phyloP scores from a whole-genome alignment of 768 basidiomycete genomes.

The Rhodotorula sphaerocarpa region DNA sequence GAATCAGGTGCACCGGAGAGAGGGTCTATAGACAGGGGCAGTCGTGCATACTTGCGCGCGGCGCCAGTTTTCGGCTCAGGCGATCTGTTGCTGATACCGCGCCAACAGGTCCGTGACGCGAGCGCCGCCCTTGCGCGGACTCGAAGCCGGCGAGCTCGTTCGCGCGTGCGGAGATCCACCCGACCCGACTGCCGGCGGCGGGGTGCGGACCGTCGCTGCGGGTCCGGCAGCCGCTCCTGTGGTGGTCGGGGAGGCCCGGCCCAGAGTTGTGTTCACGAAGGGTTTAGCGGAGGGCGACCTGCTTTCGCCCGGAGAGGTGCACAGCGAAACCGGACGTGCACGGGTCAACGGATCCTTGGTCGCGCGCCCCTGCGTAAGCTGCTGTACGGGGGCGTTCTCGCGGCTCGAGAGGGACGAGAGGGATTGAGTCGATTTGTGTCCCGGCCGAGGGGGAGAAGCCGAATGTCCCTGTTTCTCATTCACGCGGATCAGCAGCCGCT shows the following conservation, averaged over 20 bases:
- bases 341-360: neutral
- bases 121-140: neutral
- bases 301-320: neutral
- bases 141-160: neutral
- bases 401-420: slow-evolving; percentile 5
- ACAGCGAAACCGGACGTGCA: neutral
- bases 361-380: neutral
- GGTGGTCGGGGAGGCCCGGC: neutral
- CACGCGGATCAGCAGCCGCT: no score
- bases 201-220: neutral
- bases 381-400: neutral
- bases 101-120: slow-evolving; percentile 11
- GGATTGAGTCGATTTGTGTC: slow-evolving; percentile 15
- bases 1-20: no score
- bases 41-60: no score
- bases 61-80: no score
- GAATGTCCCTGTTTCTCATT: no score
- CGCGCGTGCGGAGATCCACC: neutral
- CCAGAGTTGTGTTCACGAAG: slow-evolving; percentile 31
- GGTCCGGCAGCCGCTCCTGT: no score
- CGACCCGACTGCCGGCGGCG: neutral
- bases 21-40: no score
- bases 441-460: neutral
- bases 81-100: slow-evolving; percentile 13
- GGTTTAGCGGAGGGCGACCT: slow-evolving; percentile 12